Conservation (phyloP, 2,329 filamentous ascomycete species). For the Ramularia collo-cygni region DNA sequence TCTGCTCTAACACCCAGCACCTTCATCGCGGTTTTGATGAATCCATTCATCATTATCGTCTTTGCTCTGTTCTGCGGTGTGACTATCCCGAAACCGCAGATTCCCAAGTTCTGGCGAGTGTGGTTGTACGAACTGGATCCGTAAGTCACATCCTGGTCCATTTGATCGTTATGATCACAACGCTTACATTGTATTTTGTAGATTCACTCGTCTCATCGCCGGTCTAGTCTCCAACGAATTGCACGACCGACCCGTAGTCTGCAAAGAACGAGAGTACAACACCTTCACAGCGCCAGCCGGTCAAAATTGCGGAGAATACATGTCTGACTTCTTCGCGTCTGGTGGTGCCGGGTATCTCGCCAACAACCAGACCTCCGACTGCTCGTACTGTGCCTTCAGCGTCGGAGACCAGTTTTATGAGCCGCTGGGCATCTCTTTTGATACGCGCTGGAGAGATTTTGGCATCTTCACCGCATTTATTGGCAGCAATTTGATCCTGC, state of each 20-base stretch:
- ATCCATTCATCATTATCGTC: slow-evolving; percentile 75
- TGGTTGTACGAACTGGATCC: slow-evolving; percentile 1
- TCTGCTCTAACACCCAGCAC: slow-evolving; percentile 70
- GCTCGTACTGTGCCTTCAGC: slow-evolving; percentile 76
- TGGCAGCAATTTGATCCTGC: slow-evolving; percentile 64
- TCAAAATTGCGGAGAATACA: slow-evolving; percentile 68
- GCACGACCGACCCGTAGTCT: slow-evolving; percentile 57
- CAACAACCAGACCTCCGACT: slow-evolving; percentile 57
- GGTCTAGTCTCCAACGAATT: slow-evolving; percentile 75
- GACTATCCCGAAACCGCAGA: slow-evolving; percentile 69
- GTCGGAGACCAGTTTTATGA: slow-evolving; percentile 75
- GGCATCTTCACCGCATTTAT: slow-evolving; percentile 74
- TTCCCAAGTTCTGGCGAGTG: slow-evolving; percentile 43
- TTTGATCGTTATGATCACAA: neutral
- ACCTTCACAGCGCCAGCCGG: slow-evolving; percentile 59
- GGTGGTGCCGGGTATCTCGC: slow-evolving; percentile 68
- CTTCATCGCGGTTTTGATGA: slow-evolving; percentile 71
- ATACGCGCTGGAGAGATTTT: slow-evolving; percentile 70
- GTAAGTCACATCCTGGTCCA: slow-evolving; percentile 7
- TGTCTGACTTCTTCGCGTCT: slow-evolving; percentile 59
- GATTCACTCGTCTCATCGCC: slow-evolving; percentile 70
- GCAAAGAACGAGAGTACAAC: slow-evolving; percentile 57
- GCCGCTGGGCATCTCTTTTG: slow-evolving; percentile 59
- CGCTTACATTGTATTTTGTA: slow-evolving; percentile 7
- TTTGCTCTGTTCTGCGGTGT: slow-evolving; percentile 86